Percentiles rank a stretch among this genome's conserved stretches.
phyloP scores from a whole-genome alignment of 352 stramenopile genomes.

The Pythium rhizo-oryzae region DNA sequence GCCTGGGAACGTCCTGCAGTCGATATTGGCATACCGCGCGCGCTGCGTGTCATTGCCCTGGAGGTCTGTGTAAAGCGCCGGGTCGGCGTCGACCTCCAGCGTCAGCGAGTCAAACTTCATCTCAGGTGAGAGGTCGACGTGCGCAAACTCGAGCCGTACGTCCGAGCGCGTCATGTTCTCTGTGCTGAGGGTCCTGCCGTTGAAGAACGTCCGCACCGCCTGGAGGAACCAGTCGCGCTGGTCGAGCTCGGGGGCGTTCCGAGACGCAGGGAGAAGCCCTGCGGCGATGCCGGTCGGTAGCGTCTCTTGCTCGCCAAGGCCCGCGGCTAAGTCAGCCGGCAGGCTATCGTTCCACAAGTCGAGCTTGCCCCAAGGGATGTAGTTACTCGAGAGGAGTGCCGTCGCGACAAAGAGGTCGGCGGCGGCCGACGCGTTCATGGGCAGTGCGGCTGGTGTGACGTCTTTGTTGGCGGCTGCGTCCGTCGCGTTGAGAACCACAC shows the following conservation, averaged over 20 bases:
- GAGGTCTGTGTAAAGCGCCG: neutral
- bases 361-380: conserved; percentile 1
- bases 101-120: neutral
- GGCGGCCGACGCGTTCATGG: neutral
- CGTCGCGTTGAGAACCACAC: neutral
- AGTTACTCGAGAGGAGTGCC: neutral
- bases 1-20: neutral
- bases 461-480: neutral
- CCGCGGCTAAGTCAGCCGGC: neutral
- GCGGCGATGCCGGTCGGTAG: neutral
- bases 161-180: neutral
- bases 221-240: neutral
- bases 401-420: conserved; percentile 3
- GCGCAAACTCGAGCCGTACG: neutral
- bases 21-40: neutral
- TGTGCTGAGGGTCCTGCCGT: neutral
- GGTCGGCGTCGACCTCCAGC: neutral
- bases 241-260: neutral
- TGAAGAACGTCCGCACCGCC: neutral
- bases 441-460: neutral
- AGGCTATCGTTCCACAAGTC: neutral
- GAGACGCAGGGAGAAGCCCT: neutral
- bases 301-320: neutral
- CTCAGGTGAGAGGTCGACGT: neutral
- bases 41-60: neutral